These are phyloP conservation scores for Fallopia convolvulus DNA, from an alignment of 148 eudicot species.

Conservation along the genomic window DNA sequence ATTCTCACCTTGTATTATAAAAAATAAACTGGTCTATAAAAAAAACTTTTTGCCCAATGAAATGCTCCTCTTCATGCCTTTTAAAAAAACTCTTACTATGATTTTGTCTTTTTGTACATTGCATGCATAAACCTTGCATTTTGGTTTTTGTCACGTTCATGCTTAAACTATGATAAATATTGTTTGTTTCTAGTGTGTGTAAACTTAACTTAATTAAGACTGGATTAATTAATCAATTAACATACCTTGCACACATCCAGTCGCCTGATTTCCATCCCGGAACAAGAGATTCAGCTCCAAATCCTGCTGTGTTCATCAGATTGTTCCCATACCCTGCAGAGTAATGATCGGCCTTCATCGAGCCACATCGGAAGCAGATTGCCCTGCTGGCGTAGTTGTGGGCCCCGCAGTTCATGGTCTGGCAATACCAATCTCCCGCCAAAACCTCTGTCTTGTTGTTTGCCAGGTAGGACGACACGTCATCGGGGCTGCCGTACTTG, in stretches of 20 bases:
- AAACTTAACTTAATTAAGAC: background rate
- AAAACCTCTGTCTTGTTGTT: conserved; percentile 38
- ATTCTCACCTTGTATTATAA: background rate
- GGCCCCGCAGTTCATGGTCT: conserved; percentile 49
- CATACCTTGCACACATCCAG: conserved; percentile 66
- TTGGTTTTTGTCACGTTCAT: background rate
- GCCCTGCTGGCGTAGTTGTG: conserved; percentile 88
- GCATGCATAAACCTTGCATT: conserved; percentile 7
- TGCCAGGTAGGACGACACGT: conserved; percentile 25
- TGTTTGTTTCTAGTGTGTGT: background rate
- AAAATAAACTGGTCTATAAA: background rate
- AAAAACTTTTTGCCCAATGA: background rate
- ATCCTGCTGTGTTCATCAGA: conserved; percentile 27
- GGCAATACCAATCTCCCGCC: conserved; percentile 91
- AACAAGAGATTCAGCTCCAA: conserved; percentile 22
- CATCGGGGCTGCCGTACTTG: conserved; percentile 34
- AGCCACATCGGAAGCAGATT: conserved; percentile 52
- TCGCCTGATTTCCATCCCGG: conserved; percentile 93
- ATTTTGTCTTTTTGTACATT: background rate
- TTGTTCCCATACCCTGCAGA: conserved; percentile 28
- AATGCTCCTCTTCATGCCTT: background rate
- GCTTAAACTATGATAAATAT: background rate
- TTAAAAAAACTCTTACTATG: background rate
- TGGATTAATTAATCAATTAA: too few species aligned
- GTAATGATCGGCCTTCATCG: conserved; percentile 24